These are phyloP conservation scores for Solanum corneliomulleri DNA, from an alignment of 257 asterid genomes.

Conservation along the genomic window DNA sequence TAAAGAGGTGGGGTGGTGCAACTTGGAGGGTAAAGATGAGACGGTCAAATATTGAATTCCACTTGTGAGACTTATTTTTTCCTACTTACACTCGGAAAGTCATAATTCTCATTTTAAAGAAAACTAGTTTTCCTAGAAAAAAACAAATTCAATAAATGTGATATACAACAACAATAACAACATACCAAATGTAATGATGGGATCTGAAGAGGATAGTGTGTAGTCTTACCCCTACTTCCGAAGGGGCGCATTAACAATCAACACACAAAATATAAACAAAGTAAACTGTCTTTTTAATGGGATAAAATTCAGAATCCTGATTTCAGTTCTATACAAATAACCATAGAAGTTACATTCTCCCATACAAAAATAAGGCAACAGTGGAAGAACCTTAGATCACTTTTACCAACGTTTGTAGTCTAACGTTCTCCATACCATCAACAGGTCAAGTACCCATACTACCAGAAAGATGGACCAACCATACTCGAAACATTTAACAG, in stretches of 20 bases:
- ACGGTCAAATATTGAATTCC: background rate
- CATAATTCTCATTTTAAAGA: too few relatives aligned
- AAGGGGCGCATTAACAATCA: background rate
- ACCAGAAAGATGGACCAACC: background rate
- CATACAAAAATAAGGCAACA: background rate
- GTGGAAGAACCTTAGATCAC: background rate
- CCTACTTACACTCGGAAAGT: background rate
- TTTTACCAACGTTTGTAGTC: background rate
- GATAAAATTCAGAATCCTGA: background rate
- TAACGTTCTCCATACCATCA: slow-evolving; percentile 4
- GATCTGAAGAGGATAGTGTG: background rate
- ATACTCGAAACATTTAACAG: background rate
- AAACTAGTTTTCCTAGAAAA: too few relatives aligned
- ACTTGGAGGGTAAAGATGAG: too few relatives aligned
- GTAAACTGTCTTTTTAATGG: background rate
- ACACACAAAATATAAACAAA: background rate
- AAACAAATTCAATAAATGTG: too few relatives aligned
- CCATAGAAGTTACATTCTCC: background rate
- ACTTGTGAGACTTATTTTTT: too few relatives aligned
- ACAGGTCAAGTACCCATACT: background rate
- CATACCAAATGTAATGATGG: background rate
- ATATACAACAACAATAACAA: background rate
- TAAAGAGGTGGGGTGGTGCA: background rate
- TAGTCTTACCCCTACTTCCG: background rate
- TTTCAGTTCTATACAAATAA: background rate